Base-by-base conservation (phyloP, 1,284 basidiomycete genomes). In the Fomitopsis pinicola region DNA sequence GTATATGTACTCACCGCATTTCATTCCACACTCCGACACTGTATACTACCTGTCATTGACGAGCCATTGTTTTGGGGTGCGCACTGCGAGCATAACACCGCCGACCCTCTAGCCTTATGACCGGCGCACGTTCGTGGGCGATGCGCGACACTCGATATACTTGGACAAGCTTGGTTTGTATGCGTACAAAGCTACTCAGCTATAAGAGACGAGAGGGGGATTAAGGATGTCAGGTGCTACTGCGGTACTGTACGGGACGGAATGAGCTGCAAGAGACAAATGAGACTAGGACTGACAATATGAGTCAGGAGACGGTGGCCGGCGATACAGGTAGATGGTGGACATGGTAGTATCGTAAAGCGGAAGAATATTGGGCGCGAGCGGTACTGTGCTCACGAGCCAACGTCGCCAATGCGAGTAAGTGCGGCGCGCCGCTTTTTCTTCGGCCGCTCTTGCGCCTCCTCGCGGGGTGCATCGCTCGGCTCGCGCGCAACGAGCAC, bases 381-480 rank as follows among this genome's bases (percentile, higher is more conserved):
- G 22, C 22, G 22, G 22, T 22, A 33, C 30, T 33, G 30, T n/a
- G 26, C 33, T 67, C 58, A 68, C 14, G 66, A 72, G 45, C 71
- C 85, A 64, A 90, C 65, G 72, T 88, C 90, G 19, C 85, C 82
- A 1, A 92, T 82, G 33, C 80, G 83, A 14, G 89, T 95, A 67
- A 95, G 80, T 38, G 86, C 91, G 19, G 96, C 87, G 38, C 94
- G 81, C 61, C 94, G 83, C 76, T 95, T 97, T 79, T 97, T 97
- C 84, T 94, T 97, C 9, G 91, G 89, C 8, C 72, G 74, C 63
- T 72, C 72, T 63, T 71, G 68, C 54, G 61, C 68, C 36, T 67
- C 70, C 55, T 67, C 71, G 36, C 59, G 60, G 55, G 65, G 66
- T 35, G 60, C 62, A 28, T 48, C 45, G 40, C 40, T 42, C 22